These are phyloP conservation scores for Antarctomyces pellizariae DNA, from an alignment of 495 filamentous ascomycete species.

Conservation along the genomic window DNA sequence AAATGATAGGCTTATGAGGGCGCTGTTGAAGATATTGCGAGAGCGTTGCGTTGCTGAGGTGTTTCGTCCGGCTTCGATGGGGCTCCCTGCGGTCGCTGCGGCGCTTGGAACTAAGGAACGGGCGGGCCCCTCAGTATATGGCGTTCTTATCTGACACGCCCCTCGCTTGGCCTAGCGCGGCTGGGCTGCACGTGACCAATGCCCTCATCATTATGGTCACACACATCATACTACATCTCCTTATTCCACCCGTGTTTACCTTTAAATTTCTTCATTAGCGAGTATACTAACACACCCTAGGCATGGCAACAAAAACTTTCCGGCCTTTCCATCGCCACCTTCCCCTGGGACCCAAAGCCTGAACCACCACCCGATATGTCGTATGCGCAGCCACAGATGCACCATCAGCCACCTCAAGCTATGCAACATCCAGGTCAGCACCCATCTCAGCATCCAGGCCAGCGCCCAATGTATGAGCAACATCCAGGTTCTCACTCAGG, in stretches of 20 bases:
- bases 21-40: too few species aligned
- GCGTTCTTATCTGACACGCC: conserved; percentile 23
- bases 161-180: conserved; percentile 3
- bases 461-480: too few species aligned
- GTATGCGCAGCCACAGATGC: conserved; percentile 12
- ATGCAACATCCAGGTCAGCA: conserved; percentile 10
- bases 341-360: conserved; percentile 82
- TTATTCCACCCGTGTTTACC: neutral
- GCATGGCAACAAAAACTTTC: conserved; percentile 85
- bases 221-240: neutral
- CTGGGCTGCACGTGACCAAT: conserved; percentile 1
- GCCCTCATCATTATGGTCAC: neutral
- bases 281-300: conserved; percentile 21
- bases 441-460: too few species aligned
- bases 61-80: too few species aligned
- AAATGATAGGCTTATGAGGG: too few species aligned
- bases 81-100: too few species aligned
- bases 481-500: too few species aligned
- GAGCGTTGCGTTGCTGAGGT: too few species aligned
- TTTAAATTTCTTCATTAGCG: neutral
- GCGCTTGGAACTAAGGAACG: conserved; percentile 18
- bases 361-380: conserved; percentile 19
- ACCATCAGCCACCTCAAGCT: conserved; percentile 15
- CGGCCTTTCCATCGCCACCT: conserved; percentile 53
- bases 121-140: conserved; percentile 32